A percentile compares a stretch with the other conserved stretches of the same genome.
These are phyloP conservation scores for Erodium moschatum DNA, from an alignment of 441 rosid genomes.

Conservation along the genomic window DNA sequence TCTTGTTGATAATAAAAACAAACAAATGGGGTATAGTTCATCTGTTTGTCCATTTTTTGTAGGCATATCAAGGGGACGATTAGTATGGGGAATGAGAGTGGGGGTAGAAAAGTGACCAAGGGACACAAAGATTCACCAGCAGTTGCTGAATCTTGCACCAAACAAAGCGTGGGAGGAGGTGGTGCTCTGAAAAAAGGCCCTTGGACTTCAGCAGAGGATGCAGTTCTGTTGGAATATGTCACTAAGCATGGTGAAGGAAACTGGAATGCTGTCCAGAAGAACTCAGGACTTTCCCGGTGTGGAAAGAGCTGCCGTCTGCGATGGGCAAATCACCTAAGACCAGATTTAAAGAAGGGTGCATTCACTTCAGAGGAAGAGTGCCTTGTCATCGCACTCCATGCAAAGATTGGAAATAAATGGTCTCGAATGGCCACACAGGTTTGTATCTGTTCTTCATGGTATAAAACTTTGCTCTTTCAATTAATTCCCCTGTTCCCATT, in stretches of 20 bases:
- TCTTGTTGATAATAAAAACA: too few species aligned
- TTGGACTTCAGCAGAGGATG: conserved; percentile 26
- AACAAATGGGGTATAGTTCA: background rate
- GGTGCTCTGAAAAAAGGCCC: conserved; percentile 25
- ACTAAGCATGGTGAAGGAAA: conserved; percentile 27
- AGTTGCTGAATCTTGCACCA: conserved; percentile 18
- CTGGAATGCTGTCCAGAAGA: conserved; percentile 25
- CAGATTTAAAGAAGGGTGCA: conserved; percentile 24
- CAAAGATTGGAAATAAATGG: conserved; percentile 28
- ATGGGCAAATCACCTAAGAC: conserved; percentile 28
- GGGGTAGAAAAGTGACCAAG: conserved; percentile 12
- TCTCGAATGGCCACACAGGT: conserved; percentile 32
- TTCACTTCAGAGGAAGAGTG: conserved; percentile 24
- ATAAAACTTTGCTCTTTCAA: background rate
- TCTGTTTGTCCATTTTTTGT: background rate
- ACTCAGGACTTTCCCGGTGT: conserved; percentile 22
- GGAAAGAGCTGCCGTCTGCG: conserved; percentile 29
- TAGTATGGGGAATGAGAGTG: conserved; percentile 5
- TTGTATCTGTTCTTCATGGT: background rate
- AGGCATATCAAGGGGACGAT: conserved; percentile 6
- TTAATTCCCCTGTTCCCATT: background rate
- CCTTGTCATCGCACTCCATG: conserved; percentile 23
- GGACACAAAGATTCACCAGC: conserved; percentile 9
- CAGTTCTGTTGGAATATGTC: conserved; percentile 23
- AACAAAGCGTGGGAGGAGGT: conserved; percentile 1